These are phyloP conservation scores for Naganishia friedmannii DNA, from an alignment of 768 basidiomycete genomes.

Conservation along the genomic window DNA sequence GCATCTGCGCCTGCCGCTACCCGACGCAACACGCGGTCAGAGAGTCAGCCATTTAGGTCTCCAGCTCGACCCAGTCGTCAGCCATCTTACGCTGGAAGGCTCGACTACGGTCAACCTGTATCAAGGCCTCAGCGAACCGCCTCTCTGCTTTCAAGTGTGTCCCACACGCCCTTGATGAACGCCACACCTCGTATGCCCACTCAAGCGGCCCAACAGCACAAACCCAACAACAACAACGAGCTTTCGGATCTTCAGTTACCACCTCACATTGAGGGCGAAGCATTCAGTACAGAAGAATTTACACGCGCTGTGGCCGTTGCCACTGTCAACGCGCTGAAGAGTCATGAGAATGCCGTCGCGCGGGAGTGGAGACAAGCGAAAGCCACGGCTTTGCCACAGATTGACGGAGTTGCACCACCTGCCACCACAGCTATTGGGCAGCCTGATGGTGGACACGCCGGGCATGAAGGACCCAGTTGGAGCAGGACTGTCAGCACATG, in stretches of 20 bases:
- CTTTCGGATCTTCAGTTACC: conserved; percentile 57
- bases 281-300: conserved; percentile 79
- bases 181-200: conserved; percentile 66
- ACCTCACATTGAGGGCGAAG: conserved; percentile 45
- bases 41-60: background rate
- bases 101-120: conserved; percentile 3
- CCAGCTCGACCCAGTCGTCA: conserved; percentile 2
- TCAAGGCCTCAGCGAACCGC: background rate
- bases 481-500: conserved; percentile 83
- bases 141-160: conserved; percentile 11
- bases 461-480: conserved; percentile 96
- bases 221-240: conserved; percentile 29
- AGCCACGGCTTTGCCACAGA: conserved; percentile 15
- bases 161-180: conserved; percentile 18
- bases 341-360: conserved; percentile 63
- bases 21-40: background rate
- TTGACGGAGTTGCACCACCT: conserved; percentile 20
- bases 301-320: conserved; percentile 90
- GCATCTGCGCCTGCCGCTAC: conserved; percentile 1
- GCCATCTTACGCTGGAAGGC: background rate
- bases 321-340: conserved; percentile 82
- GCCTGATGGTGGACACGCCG: conserved; percentile 63
- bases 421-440: background rate
- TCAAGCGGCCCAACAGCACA: conserved; percentile 31
- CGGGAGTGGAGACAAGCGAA: conserved; percentile 29